Conservation (phyloP, 805 yeast genomes). For the Yamadazyma akitaensis region DNA sequence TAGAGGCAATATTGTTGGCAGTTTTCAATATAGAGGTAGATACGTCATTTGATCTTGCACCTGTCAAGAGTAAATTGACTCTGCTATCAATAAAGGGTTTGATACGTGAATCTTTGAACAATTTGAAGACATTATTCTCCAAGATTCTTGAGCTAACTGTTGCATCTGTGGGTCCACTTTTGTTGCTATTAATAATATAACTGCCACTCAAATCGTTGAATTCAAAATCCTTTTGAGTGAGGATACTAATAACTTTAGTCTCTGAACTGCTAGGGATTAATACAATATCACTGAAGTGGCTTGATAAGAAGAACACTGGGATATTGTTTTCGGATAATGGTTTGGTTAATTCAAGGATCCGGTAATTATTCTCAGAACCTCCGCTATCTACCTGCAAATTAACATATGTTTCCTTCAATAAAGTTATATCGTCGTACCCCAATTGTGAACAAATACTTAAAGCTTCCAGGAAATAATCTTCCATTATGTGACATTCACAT, state of each 20-base stretch:
- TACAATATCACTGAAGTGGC: constrained; percentile 63
- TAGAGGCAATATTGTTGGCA: constrained; percentile 33
- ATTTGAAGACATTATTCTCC: constrained; percentile 33
- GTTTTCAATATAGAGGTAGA: constrained; percentile 40
- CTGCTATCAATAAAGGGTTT: constrained; percentile 42
- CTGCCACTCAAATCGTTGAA: constrained; percentile 45
- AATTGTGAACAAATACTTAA: constrained; percentile 30
- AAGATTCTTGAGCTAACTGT: constrained; percentile 11
- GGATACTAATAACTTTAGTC: constrained; percentile 42
- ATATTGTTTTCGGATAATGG: constrained; percentile 58
- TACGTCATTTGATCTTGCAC: constrained; percentile 53
- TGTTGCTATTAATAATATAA: constrained; percentile 25
- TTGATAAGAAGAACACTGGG: constrained; percentile 57
- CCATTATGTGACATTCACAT: constrained; percentile 41
- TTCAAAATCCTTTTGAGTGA: constrained; percentile 41
- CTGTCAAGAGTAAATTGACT: constrained; percentile 49
- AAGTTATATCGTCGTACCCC: constrained; percentile 32
- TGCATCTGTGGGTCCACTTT: not conserved
- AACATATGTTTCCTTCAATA: constrained; percentile 44
- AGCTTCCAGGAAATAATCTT: constrained; percentile 36
- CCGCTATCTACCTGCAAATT: constrained; percentile 60
- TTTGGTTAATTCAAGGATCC: constrained; percentile 53
- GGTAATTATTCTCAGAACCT: constrained; percentile 44
- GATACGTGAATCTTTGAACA: constrained; percentile 36
- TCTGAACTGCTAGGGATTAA: constrained; percentile 49